phyloP scores from a whole-genome alignment of 108 stramenopile genomes.

The Aurantiochytrium sp. region DNA sequence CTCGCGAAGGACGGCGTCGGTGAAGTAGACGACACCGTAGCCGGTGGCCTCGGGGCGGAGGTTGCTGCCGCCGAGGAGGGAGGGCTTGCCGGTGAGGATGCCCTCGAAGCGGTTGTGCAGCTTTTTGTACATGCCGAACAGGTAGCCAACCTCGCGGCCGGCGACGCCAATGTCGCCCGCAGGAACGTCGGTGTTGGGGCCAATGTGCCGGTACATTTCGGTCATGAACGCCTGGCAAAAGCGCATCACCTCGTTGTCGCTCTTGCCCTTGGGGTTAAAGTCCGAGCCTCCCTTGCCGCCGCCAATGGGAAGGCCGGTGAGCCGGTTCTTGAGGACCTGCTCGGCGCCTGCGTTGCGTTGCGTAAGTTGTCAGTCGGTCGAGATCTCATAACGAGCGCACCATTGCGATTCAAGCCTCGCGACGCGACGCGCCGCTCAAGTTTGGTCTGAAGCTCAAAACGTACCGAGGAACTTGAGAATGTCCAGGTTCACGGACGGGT shows the following conservation, averaged over 20 bases:
- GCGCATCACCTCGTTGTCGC: constrained; percentile 87
- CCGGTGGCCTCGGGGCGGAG: constrained; percentile 76
- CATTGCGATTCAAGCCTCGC: no score
- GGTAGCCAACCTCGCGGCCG: constrained; percentile 82
- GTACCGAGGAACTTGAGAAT: constrained; percentile 72
- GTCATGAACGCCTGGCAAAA: constrained; percentile 98
- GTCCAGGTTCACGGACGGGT: constrained; percentile 75
- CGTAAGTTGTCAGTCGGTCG: no score
- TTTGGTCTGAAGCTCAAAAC: no score
- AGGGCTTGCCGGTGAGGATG: constrained; percentile 35
- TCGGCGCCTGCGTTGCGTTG: constrained; percentile 56
- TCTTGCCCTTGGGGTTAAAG: constrained; percentile 88
- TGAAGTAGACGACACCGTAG: constrained; percentile 82
- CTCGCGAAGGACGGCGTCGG: constrained; percentile 70
- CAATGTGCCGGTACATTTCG: constrained; percentile 90
- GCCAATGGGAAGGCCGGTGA: constrained; percentile 79
- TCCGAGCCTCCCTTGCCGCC: constrained; percentile 89
- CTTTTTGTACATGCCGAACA: constrained; percentile 97
- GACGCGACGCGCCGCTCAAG: no score
- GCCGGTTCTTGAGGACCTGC: constrained; percentile 75
- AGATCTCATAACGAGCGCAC: no score
- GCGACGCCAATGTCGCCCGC: constrained; percentile 86
- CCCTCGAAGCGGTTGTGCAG: constrained; percentile 54
- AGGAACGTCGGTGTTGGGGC: constrained; percentile 82
- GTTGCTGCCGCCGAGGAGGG: constrained; percentile 48